Base-by-base conservation (phyloP, 2,329 filamentous ascomycete genomes). In the Purpureocillium takamizusanense region DNA sequence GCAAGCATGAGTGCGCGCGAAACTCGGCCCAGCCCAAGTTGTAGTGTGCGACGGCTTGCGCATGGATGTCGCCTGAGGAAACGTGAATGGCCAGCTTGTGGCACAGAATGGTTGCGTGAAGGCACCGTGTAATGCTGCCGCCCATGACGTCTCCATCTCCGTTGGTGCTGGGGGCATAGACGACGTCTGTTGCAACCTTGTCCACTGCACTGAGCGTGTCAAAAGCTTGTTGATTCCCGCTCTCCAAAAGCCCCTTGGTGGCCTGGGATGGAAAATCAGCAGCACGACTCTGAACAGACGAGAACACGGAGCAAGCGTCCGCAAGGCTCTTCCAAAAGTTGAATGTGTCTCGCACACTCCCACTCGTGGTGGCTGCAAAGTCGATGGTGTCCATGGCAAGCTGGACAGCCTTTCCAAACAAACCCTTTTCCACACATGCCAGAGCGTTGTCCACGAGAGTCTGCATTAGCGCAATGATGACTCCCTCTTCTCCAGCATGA, bases 11-110 rank as follows among this genome's bases (percentile, higher is more conserved):
- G 53, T 94, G 86, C 1, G 88, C 85, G 33, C 83, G 77, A 55
- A 92, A 79, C 57, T 98, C 92, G 1, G 86, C 85, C 86, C 89
- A 97, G 31, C 92, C 92, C 14, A 98, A 69, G 52, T 98, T 98
- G 62, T 95, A 98, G 73, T 90, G 92, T 0, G 89, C 86, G n/a
- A 97, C 86, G 2, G 92, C 86, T 60, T 94, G 89, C 4, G 90
- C 89, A 56, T 95, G 86, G 7, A 77, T 57, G 53, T 98, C 89
- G 42, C 80, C 68, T 1, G 78, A 66, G 13, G 82, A 83, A 30
- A 80, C 74, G 48, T 83, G 66, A 12, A 97, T 80, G 7, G 88
- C 88, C 46, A 86, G 77, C 58, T 97, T 98, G 58, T 94, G 86
- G 6, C 86, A 84, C 14, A 97, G 65, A 21, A 97, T 85, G 0